Conservation (phyloP, 768 basidiomycete genomes). For the Suillus ampliporus region DNA sequence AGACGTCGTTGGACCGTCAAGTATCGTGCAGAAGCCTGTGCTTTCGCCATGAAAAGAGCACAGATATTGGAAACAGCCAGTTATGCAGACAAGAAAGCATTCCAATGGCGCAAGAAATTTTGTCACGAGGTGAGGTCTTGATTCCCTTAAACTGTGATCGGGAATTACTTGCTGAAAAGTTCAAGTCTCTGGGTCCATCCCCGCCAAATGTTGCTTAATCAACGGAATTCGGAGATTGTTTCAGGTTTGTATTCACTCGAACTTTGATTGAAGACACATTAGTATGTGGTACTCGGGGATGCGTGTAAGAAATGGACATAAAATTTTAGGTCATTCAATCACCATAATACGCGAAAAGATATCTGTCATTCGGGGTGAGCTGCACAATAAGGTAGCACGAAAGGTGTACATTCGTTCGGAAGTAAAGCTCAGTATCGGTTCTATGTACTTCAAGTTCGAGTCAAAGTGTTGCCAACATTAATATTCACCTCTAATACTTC, state of each 20-base stretch:
- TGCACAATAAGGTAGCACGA: not conserved
- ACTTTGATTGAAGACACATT: not conserved
- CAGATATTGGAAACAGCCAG: constrained; percentile 38
- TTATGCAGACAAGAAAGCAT: constrained; percentile 45
- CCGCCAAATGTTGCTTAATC: not conserved
- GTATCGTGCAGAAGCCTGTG: constrained; percentile 60
- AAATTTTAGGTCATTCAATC: not conserved
- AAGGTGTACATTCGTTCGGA: not conserved
- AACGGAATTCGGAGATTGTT: not conserved
- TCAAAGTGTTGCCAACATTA: not conserved
- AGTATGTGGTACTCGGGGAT: not conserved
- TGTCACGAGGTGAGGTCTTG: constrained; percentile 50
- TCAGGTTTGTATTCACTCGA: not conserved
- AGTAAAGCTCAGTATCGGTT: not conserved
- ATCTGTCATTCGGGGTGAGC: not conserved
- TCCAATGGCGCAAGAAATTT: constrained; percentile 62
- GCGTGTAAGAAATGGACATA: not conserved
- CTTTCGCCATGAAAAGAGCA: constrained; percentile 48
- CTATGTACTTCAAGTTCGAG: not conserved
- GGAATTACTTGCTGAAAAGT: not conserved
- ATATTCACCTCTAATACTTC: not conserved
- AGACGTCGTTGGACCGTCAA: constrained; percentile 52
- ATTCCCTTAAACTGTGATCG: not conserved
- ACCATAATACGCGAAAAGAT: not conserved
- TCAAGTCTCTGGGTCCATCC: not conserved